Evolutionary conservation across 2,329 filamentous ascomycete species (phyloP).

Genomic region (Blastomyces gilchristii): DNA sequence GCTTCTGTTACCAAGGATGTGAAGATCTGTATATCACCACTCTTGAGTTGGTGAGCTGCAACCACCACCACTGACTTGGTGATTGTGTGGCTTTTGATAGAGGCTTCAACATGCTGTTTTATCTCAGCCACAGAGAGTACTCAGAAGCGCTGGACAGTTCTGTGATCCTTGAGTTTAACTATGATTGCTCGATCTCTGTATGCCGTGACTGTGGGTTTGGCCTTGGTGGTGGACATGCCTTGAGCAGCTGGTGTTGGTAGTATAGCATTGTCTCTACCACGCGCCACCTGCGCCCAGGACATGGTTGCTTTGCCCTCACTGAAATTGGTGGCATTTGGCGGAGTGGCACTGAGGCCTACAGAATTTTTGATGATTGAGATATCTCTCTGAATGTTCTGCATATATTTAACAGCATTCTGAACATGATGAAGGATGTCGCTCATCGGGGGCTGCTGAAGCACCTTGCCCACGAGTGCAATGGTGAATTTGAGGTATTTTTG

Average conservation of each 20-base stretch:
- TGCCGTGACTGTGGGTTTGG: constrained; percentile 3
- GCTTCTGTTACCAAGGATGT: background rate
- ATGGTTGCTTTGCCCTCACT: background rate
- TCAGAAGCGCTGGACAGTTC: background rate
- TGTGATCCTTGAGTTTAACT: constrained; percentile 3
- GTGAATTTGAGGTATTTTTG: constrained; percentile 1
- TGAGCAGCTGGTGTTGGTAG: background rate
- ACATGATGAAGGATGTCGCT: constrained; percentile 6
- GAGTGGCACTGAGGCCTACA: constrained; percentile 7
- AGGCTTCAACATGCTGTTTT: background rate
- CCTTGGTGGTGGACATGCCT: constrained; percentile 1
- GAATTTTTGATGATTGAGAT: constrained; percentile 9
- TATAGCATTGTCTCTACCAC: background rate
- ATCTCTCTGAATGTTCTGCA: constrained; percentile 9
- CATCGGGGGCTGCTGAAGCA: constrained; percentile 4
- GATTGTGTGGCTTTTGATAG: background rate
- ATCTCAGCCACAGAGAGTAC: background rate
- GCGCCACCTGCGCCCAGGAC: background rate
- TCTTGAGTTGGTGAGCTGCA: background rate
- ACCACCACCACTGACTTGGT: constrained; percentile 1
- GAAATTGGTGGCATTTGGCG: background rate
- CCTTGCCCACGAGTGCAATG: constrained; percentile 1
- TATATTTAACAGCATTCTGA: constrained; percentile 6
- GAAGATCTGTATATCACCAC: background rate
- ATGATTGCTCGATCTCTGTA: constrained; percentile 9